phyloP scores from a whole-genome alignment of 2,329 filamentous ascomycete genomes.

The Colletotrichum liaoningense region DNA sequence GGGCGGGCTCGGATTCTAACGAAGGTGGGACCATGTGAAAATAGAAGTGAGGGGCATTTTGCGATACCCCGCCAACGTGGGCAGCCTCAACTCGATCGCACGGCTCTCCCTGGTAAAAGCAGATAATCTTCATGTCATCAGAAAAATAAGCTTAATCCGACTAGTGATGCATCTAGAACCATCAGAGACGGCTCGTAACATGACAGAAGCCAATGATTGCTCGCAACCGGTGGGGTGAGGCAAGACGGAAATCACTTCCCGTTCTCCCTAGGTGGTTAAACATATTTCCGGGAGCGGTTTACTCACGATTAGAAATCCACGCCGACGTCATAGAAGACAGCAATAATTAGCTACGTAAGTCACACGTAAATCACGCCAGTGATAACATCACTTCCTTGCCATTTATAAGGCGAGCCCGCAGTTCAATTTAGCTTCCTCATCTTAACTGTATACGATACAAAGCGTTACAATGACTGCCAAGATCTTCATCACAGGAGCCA shows the following conservation, averaged over 20 bases:
- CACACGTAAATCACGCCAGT: background rate
- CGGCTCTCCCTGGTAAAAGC: background rate
- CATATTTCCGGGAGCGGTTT: background rate
- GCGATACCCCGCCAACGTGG: background rate
- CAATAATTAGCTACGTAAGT: background rate
- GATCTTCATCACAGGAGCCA: conserved; percentile 36
- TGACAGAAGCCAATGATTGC: background rate
- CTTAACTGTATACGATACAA: background rate
- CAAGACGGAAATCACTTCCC: background rate
- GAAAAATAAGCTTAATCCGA: background rate
- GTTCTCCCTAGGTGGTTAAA: background rate
- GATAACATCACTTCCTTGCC: background rate
- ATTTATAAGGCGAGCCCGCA: background rate
- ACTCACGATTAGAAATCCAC: background rate
- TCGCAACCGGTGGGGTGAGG: background rate
- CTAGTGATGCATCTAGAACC: background rate
- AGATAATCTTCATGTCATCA: background rate
- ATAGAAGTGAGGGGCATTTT: background rate
- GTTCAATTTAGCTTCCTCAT: background rate
- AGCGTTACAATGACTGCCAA: conserved; percentile 9
- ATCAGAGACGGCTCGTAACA: background rate
- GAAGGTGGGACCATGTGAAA: background rate
- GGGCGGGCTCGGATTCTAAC: background rate
- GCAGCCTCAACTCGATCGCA: background rate
- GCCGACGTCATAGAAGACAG: background rate